Base-by-base conservation (phyloP, 163 green algal species). In the Scenedesmus sp. region DNA sequence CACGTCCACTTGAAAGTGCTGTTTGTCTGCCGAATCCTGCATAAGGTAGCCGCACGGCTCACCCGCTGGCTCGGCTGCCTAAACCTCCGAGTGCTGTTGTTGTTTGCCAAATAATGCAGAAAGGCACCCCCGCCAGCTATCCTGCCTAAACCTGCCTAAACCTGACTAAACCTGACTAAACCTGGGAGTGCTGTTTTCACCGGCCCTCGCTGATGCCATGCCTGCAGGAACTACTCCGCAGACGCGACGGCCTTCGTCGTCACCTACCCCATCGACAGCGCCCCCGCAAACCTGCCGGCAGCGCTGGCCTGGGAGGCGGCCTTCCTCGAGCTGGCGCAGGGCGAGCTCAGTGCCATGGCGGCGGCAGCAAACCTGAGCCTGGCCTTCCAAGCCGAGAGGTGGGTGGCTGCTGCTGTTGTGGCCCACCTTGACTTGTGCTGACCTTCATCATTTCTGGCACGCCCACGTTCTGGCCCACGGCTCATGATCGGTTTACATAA, bases 221-320 rank as follows among this genome's bases (percentile, higher is more conserved):
- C 37, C 9, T 40, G 46, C 92, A 95, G 94, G 49, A 97, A 95
- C 94, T 97, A 94, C 90, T 94, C 94, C 0, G 90, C 95, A 0
- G 95, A 98, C 81, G 94, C 97, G 35, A 97, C 95, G 7, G 92
- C 97, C 13, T 97, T 99, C 90, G 95, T 99, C 18, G 94, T 98
- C 30, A 99, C 97, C 2, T 96, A 96, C 72, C 97, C 96, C 1
- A 92, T 99, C 4, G 91, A 95, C 85, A 96, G 93, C 76, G 73
- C 56, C 43, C 76, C 91, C 9, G 88, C 88, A 30, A 94, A 95
- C 87, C 91, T 89, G 49, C 85, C 61, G 22, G 96, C 94, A 16
- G 96, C 96, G 0, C 46, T 94, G 73, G 97, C 97, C 6, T 99
- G 97, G 97, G 97, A 99, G 93, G 92, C 91, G 5, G 96, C 94